A percentile compares a stretch with the other conserved stretches of the same genome.
Conservation (phyloP, 2,329 filamentous ascomycete species). For the Colletotrichum chrysophilum region DNA sequence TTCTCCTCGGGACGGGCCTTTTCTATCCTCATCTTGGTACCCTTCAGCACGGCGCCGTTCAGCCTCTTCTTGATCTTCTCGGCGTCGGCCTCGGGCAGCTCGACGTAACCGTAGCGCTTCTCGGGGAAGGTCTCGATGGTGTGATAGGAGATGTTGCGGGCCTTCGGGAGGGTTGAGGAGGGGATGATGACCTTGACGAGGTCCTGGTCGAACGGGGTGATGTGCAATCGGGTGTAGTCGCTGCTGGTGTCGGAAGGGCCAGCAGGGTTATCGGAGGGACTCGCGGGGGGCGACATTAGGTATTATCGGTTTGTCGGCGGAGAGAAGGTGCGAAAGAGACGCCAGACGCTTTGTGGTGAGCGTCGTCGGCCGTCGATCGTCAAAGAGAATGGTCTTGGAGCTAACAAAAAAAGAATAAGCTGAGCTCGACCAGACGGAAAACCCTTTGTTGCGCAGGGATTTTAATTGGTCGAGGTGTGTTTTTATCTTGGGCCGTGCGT, state of each 20-base stretch:
- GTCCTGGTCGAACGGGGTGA: slow-evolving; percentile 81
- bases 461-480: slow-evolving; percentile 9
- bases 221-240: slow-evolving; percentile 72
- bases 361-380: slow-evolving; percentile 8
- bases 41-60: slow-evolving; percentile 84
- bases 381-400: neutral
- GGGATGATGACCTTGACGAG: slow-evolving; percentile 77
- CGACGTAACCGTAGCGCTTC: slow-evolving; percentile 87
- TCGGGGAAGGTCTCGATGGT: slow-evolving; percentile 87
- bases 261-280: neutral
- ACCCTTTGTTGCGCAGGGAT: slow-evolving; percentile 25
- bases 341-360: neutral
- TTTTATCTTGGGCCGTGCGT: neutral
- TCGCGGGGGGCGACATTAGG: slow-evolving; percentile 6
- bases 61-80: slow-evolving; percentile 92
- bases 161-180: slow-evolving; percentile 66
- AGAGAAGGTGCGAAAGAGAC: neutral
- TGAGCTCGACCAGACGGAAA: slow-evolving; percentile 10
- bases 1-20: slow-evolving; percentile 72
- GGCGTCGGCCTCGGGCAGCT: slow-evolving; percentile 80
- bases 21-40: slow-evolving; percentile 84
- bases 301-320: neutral
- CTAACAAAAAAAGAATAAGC: neutral
- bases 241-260: slow-evolving; percentile 16
- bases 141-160: slow-evolving; percentile 89